Evolutionary conservation across 2,329 filamentous ascomycete genomes (phyloP), one percentile per base, ranked within the genome.

Genomic region (Fusarium sp.): DNA sequence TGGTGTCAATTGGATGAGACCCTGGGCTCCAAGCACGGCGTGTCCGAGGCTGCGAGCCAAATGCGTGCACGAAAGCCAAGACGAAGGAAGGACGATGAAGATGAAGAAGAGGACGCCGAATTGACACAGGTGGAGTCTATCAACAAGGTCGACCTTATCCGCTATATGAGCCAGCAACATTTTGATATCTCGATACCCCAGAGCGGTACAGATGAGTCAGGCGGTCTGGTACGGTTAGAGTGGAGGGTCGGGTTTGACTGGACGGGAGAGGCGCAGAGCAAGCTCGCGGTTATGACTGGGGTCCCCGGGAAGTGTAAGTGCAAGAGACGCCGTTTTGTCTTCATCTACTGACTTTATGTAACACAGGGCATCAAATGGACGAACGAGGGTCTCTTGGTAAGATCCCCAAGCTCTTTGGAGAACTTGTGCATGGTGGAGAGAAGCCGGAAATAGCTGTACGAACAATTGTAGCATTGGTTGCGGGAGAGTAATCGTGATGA

Each of bases 231-330:
- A 6, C 84, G 88, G 28, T 79, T 93, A 2, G 82, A 85, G 60
- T 94, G 91, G 91, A 82, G 79, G 48, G 89, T 92, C 44, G 79
- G 80, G 2, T 92, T 93, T 73, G 91, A 93, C 77, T 93, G 91
- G 91, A 91, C 90, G 0, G 91, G 91, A 7, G 91, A 93, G 75
- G 91, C 89, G 6, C 86, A 87, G 73, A 92, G 87, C 70, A 82
- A 82, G 46, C 78, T 93, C 15, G 81, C 80, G 6, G 82, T 90
- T 11, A 76, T 88, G 66, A 81, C 89, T 3, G 86, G 87, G 6
- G 81, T 90, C 41, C 91, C 91, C 1, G 83, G 82, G 8, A 88
- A 87, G 75, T 93, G 91, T 93, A 79, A 86, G 90, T 87, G 16
- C 57, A 16, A 10, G 15, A 1, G 43, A 40, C 0, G 1, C 12